These are phyloP conservation scores for Alternaria brassicae DNA, from an alignment of 2,329 filamentous ascomycete genomes.

Conservation along the genomic window DNA sequence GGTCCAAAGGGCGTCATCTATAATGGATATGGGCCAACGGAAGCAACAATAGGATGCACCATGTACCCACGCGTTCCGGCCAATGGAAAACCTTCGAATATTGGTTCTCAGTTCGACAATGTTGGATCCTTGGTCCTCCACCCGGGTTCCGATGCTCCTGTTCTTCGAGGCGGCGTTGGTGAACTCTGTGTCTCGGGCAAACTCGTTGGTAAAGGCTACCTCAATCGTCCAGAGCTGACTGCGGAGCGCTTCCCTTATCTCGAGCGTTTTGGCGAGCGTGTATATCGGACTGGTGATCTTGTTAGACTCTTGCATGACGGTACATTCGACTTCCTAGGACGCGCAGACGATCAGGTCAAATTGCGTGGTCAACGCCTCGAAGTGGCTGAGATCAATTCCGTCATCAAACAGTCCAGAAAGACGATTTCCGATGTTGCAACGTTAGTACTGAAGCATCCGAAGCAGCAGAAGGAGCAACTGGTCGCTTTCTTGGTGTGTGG, in stretches of 20 bases:
- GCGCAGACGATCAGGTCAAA: constrained; percentile 92
- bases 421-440: constrained; percentile 75
- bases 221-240: constrained; percentile 81
- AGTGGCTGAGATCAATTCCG: constrained; percentile 88
- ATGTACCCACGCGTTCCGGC: constrained; percentile 82
- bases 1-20: constrained; percentile 81
- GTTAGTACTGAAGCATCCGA: constrained; percentile 73
- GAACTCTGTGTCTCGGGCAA: constrained; percentile 89
- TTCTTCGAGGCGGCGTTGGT: constrained; percentile 79
- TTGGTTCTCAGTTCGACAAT: constrained; percentile 85
- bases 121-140: constrained; percentile 82
- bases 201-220: constrained; percentile 87
- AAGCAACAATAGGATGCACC: constrained; percentile 90
- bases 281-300: constrained; percentile 90
- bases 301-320: constrained; percentile 81
- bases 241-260: constrained; percentile 76
- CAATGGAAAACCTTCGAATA: constrained; percentile 84
- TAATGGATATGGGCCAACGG: constrained; percentile 89
- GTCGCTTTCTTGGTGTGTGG: constrained; percentile 70
- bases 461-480: constrained; percentile 80
- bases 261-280: constrained; percentile 51
- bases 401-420: constrained; percentile 68
- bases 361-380: constrained; percentile 88
- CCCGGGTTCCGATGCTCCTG: constrained; percentile 72
- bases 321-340: constrained; percentile 85